Conservation (phyloP, 139 green algal genomes). For the Chlorella sp. region DNA sequence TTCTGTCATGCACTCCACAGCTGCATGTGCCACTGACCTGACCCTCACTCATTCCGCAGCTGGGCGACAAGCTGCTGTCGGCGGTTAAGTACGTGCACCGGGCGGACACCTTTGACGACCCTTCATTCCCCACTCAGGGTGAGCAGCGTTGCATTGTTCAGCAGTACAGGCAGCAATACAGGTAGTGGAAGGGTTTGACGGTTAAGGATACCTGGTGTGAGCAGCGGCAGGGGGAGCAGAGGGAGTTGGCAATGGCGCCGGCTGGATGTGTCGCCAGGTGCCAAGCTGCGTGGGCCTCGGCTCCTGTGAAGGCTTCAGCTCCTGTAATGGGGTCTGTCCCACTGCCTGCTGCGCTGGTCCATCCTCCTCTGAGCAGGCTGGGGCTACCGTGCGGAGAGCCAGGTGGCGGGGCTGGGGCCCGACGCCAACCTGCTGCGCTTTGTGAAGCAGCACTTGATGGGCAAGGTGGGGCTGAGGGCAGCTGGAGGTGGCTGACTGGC, state of each 20-base stretch:
- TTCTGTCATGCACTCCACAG: no score
- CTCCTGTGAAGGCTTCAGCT: no score
- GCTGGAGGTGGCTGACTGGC: no score
- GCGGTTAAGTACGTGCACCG: constrained; percentile 57
- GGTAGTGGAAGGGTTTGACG: not conserved
- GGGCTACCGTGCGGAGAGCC: constrained; percentile 42
- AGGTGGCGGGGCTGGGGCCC: constrained; percentile 64
- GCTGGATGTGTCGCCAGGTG: no score
- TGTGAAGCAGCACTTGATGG: constrained; percentile 51
- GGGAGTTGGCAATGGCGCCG: not conserved
- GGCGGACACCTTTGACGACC: constrained; percentile 32
- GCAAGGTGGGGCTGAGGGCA: not conserved
- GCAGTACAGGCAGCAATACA: not conserved
- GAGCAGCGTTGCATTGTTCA: no score
- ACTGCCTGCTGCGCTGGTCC: not conserved
- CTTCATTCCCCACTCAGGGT: constrained; percentile 27
- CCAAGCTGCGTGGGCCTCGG: no score
- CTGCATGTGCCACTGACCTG: no score
- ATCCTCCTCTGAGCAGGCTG: constrained; percentile 33
- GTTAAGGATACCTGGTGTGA: not conserved
- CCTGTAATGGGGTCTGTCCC: not conserved
- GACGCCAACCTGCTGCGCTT: constrained; percentile 54
- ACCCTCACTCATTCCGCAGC: no score
- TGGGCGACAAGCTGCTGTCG: constrained; percentile 75
- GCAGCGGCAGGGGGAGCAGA: no score